Percentiles rank a stretch among this genome's conserved stretches.
phyloP scores from a whole-genome alignment of 768 basidiomycete genomes.

The Piloderma croceum region DNA sequence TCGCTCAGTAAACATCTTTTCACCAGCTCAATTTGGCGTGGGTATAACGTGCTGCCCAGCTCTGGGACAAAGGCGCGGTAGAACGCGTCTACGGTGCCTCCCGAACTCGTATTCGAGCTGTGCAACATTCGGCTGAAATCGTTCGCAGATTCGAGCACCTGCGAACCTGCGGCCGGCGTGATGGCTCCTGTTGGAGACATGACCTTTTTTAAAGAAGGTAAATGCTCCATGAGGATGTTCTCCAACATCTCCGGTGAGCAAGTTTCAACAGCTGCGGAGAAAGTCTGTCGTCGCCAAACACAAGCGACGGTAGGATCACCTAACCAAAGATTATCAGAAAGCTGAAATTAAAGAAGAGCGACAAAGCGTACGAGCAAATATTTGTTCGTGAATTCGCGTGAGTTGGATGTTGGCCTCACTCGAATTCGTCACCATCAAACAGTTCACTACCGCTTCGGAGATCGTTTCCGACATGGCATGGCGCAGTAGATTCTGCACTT shows the following conservation, averaged over 20 bases:
- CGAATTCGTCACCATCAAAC: slow-evolving; percentile 81
- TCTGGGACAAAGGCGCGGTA: slow-evolving; percentile 87
- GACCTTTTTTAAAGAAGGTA: slow-evolving; percentile 56
- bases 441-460: slow-evolving; percentile 77
- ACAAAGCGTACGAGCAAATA: slow-evolving; percentile 59
- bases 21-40: slow-evolving; percentile 77
- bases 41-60: slow-evolving; percentile 65
- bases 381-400: slow-evolving; percentile 82
- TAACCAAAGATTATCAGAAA: slow-evolving; percentile 20
- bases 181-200: slow-evolving; percentile 39
- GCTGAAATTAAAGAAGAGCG: neutral
- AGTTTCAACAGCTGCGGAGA: slow-evolving; percentile 77
- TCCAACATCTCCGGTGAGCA: slow-evolving; percentile 67
- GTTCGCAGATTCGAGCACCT: slow-evolving; percentile 70
- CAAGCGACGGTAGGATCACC: slow-evolving; percentile 85
- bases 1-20: slow-evolving; percentile 78
- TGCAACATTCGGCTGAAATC: slow-evolving; percentile 85
- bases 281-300: slow-evolving; percentile 88
- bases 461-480: slow-evolving; percentile 74
- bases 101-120: slow-evolving; percentile 48
- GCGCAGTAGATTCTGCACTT: slow-evolving; percentile 73
- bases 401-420: slow-evolving; percentile 79
- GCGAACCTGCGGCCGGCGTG: slow-evolving; percentile 40
- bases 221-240: slow-evolving; percentile 63
- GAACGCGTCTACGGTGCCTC: slow-evolving; percentile 59